These are phyloP conservation scores for Colletotrichum sansevieriae DNA, from an alignment of 2,329 filamentous ascomycete species.

Conservation along the genomic window DNA sequence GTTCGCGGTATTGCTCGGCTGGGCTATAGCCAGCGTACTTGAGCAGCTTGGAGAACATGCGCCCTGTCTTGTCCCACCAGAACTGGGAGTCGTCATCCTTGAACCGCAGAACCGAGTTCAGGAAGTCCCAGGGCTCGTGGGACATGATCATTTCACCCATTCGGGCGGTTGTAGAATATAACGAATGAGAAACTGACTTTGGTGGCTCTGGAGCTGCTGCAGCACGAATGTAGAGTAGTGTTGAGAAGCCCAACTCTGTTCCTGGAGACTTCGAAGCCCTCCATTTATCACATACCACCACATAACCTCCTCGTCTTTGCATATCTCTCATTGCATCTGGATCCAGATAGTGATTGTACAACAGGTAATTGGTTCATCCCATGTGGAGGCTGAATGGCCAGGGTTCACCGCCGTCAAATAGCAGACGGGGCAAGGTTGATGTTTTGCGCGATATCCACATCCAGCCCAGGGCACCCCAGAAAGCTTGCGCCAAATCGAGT, in stretches of 20 bases:
- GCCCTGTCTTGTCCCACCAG: constrained; percentile 37
- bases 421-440: constrained; percentile 11
- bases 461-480: constrained; percentile 5
- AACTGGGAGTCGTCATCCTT: constrained; percentile 38
- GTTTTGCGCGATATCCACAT: constrained; percentile 3
- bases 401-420: constrained; percentile 14
- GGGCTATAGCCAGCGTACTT: constrained; percentile 37
- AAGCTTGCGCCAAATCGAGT: background rate
- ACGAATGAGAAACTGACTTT: background rate
- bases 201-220: background rate
- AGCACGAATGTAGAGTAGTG: background rate
- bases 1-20: constrained; percentile 35
- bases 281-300: constrained; percentile 20
- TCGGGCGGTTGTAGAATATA: background rate
- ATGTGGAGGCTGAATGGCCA: constrained; percentile 16
- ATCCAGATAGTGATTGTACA: background rate
- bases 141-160: constrained; percentile 40
- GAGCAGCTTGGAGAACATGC: constrained; percentile 38
- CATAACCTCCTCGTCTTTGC: background rate
- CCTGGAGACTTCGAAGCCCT: constrained; percentile 1
- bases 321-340: constrained; percentile 3
- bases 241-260: background rate
- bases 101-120: constrained; percentile 37
- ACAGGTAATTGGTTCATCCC: constrained; percentile 11
- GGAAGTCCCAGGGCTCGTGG: constrained; percentile 35